Evolutionary conservation across 352 stramenopile species (phyloP), one percentile per base, ranked within the genome.

Genomic region (Pythium scleroteichum): DNA sequence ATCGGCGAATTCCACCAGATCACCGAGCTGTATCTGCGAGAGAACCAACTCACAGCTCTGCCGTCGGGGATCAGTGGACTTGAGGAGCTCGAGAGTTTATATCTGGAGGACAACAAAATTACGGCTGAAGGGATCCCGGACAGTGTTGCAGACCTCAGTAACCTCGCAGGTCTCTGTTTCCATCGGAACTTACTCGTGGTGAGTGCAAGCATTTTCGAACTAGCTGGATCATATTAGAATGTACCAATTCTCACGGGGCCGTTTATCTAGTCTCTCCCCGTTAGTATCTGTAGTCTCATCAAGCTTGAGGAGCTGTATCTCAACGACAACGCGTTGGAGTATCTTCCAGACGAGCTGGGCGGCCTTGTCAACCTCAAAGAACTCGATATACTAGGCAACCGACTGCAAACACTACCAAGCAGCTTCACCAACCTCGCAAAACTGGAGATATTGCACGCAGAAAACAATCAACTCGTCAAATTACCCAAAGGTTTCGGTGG

Each of bases 71-170:
- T 95, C 35, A 68, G 76, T 13, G 57, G 86, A 6, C 67, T 93
- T 0, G 52, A 66, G 7, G 72, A 85, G 20, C 75, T 96, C 20
- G 85, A 96, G 67, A 88, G 76, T 51, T 32, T 96, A 14, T 96
- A 94, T 26, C 66, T 96, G 26, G 87, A 96, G 75, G 85, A 94
- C 61, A 96, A 96, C 53, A 69, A 83, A 32, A 56, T 96, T 44
- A 88, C 79, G 19, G 67, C 59, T 9, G 67, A 75, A 3, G 77
- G 83, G 6, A 79, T 96, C 53, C 85, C 85, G 0, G 54, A 76
- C 17, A 59, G 62, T 17, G 73, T 96, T 33, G 67, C 61, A 2
- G 59, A 73, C 8, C 71, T 94, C 1, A 62, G 69, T 4, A 41
- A 60, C n/a, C 46, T 96, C 16, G 69, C 75, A 7, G 85, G 87